These are phyloP conservation scores for Macrophomina tecta DNA, from an alignment of 2,329 filamentous ascomycete genomes.

Conservation along the genomic window DNA sequence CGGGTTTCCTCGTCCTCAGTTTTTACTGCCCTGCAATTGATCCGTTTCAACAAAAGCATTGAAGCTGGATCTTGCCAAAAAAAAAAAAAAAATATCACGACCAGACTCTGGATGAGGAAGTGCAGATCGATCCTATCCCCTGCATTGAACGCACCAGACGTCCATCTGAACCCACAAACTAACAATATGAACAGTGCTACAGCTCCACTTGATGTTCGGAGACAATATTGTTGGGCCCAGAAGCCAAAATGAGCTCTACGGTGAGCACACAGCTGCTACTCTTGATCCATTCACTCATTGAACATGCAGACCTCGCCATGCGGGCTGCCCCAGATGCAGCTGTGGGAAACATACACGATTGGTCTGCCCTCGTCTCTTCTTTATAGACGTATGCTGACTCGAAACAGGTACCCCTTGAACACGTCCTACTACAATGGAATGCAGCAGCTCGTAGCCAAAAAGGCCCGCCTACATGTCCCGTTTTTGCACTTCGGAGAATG, in stretches of 20 bases:
- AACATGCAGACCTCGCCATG: slow-evolving; percentile 41
- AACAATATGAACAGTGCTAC: slow-evolving; percentile 37
- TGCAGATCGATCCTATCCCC: too few species aligned
- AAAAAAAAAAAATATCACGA: too few species aligned
- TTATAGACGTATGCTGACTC: neutral
- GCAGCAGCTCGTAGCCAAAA: slow-evolving; percentile 47
- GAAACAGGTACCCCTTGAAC: slow-evolving; percentile 46
- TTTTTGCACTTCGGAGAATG: slow-evolving; percentile 54
- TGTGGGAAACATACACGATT: slow-evolving; percentile 52
- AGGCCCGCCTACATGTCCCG: slow-evolving; percentile 48
- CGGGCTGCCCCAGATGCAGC: slow-evolving; percentile 46
- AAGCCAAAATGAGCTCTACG: slow-evolving; percentile 49
- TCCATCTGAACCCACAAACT: slow-evolving; percentile 22
- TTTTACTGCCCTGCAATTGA: too few species aligned
- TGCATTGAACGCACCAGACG: neutral
- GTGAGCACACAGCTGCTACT: neutral
- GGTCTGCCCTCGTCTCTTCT: slow-evolving; percentile 29
- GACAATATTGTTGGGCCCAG: slow-evolving; percentile 50
- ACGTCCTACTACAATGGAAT: slow-evolving; percentile 51
- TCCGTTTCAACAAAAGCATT: too few species aligned
- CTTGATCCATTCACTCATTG: slow-evolving; percentile 27
- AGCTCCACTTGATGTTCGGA: slow-evolving; percentile 54
- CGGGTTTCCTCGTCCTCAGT: too few species aligned
- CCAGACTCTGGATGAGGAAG: too few species aligned
- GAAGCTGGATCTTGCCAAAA: too few species aligned